phyloP scores from a whole-genome alignment of 352 stramenopile genomes.

The Pythium biforme region DNA sequence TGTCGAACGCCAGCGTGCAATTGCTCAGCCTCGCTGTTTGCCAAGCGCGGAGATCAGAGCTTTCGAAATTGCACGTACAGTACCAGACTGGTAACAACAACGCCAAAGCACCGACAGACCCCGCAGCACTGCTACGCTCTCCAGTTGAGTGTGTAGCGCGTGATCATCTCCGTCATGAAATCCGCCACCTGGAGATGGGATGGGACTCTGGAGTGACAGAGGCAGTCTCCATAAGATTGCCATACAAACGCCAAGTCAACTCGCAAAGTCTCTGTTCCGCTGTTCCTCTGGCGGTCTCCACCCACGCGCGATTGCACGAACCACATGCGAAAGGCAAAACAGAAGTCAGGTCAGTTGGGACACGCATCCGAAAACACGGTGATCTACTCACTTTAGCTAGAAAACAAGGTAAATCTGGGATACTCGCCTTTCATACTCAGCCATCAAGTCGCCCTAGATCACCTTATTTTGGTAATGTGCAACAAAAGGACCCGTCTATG shows the following conservation, averaged over 20 bases:
- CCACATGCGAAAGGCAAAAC: slow-evolving; percentile 13
- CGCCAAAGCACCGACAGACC: no score
- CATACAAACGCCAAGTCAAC: not conserved
- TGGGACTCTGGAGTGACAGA: no score
- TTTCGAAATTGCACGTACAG: not conserved
- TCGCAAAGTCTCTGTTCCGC: not conserved
- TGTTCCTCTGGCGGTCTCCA: not conserved
- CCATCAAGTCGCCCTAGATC: no score
- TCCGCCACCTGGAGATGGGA: not conserved
- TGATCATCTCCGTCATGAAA: not conserved
- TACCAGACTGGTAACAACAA: not conserved
- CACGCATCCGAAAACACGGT: not conserved
- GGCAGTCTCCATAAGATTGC: no score
- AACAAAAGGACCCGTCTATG: no score
- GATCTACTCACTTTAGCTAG: not conserved
- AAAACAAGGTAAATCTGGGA: slow-evolving; percentile 1
- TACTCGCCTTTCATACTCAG: no score
- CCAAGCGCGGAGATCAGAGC: no score
- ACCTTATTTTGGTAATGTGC: no score
- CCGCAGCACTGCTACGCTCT: no score
- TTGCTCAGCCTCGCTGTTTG: no score
- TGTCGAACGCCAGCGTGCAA: no score
- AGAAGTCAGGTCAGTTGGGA: not conserved
- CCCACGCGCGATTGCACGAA: slow-evolving; percentile 5
- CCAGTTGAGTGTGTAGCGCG: not conserved